Evolutionary conservation across 257 asterid genomes (phyloP).

Genomic region (Solanum habrochaites): DNA sequence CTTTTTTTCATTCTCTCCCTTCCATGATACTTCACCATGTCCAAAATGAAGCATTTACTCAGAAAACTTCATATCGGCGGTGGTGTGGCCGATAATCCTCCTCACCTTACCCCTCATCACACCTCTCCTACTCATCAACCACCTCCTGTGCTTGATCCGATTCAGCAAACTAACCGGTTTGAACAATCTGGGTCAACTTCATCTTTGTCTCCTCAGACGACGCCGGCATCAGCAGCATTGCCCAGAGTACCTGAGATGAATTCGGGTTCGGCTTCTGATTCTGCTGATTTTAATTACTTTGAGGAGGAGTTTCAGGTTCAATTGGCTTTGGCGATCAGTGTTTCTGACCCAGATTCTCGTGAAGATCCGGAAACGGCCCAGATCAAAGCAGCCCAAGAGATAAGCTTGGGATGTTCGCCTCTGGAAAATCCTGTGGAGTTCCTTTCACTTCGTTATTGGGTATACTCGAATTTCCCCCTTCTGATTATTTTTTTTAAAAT

Average conservation of each 20-base stretch:
- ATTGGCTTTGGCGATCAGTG: constrained; percentile 96
- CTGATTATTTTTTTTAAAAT: background rate
- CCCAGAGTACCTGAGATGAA: background rate
- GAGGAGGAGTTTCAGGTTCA: constrained; percentile 99
- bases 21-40: constrained; percentile 63
- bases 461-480: constrained; percentile 6
- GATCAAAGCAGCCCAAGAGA: constrained; percentile 80
- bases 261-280: background rate
- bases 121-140: background rate
- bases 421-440: constrained; percentile 55
- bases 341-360: constrained; percentile 57
- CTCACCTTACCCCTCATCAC: background rate
- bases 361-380: constrained; percentile 88
- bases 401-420: constrained; percentile 79
- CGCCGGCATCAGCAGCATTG: constrained; percentile 8
- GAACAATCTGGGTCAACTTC: constrained; percentile 2
- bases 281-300: constrained; percentile 43
- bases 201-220: background rate
- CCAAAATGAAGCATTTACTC: constrained; percentile 87
- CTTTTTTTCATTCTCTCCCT: constrained; percentile 3
- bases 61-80: constrained; percentile 91
- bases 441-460: constrained; percentile 81
- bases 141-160: background rate
- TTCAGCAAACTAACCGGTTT: background rate
- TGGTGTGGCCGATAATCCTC: constrained; percentile 8